phyloP scores from a whole-genome alignment of 257 asterid species.

The Solanum corneliomulleri region DNA sequence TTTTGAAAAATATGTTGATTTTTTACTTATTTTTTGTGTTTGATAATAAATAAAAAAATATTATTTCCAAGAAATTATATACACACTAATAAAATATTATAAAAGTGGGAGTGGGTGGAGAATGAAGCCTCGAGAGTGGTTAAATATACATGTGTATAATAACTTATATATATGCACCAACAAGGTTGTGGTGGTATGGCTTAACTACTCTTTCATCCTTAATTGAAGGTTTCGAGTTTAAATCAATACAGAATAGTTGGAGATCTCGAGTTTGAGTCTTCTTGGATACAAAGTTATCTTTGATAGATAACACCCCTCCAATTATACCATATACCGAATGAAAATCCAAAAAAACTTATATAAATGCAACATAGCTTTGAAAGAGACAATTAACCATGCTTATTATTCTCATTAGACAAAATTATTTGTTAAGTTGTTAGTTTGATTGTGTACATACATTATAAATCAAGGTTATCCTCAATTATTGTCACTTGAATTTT shows the following conservation, averaged over 20 bases:
- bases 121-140: not conserved
- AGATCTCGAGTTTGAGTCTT: too few species aligned
- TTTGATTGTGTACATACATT: not conserved
- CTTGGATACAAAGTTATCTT: rapidly evolving
- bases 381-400: not conserved
- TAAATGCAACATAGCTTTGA: not conserved
- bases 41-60: not conserved
- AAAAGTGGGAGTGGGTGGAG: not conserved
- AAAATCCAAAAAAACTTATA: not conserved
- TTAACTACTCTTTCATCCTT: too few species aligned
- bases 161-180: not conserved
- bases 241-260: too few species aligned
- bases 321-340: rapidly evolving
- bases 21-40: not conserved
- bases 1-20: not conserved
- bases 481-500: not conserved
- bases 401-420: not conserved
- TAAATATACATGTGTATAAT: not conserved
- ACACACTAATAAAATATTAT: not conserved
- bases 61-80: rapidly evolving
- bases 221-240: too few species aligned
- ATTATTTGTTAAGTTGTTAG: not conserved
- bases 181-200: too few species aligned
- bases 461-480: not conserved
- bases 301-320: too few species aligned